Conservation (phyloP, 345 rosid genomes). For the Brassica nigra region DNA sequence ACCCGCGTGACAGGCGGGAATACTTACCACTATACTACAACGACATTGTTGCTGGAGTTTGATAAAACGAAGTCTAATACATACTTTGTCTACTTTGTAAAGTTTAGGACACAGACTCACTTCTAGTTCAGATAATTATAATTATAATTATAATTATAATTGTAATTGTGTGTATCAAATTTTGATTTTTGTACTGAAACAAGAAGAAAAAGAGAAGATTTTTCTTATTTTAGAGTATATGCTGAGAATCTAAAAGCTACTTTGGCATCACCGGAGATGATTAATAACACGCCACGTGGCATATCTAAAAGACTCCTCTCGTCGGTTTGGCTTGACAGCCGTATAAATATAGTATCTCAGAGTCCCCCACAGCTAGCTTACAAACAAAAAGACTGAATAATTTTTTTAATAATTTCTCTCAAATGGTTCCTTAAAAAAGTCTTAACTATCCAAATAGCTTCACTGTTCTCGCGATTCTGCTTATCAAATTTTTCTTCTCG, state of each 20-base stretch:
- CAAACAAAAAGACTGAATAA: not conserved
- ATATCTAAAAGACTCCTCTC: not conserved
- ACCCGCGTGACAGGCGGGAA: too few species aligned
- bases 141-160: too few species aligned
- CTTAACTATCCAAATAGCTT: not conserved
- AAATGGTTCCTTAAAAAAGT: conserved; percentile 6
- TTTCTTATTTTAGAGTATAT: not conserved
- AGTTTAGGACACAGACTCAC: not conserved
- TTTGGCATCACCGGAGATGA: not conserved
- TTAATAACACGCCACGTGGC: not conserved
- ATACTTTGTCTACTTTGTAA: not conserved
- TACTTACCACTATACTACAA: too few species aligned
- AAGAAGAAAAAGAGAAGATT: not conserved
- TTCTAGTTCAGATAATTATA: too few species aligned
- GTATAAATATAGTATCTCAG: conserved; percentile 9
- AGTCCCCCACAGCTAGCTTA: not conserved
- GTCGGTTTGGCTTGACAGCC: conserved; percentile 4
- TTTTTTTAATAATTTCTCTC: not conserved
- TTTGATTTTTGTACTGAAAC: not conserved
- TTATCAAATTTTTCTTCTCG: not conserved
- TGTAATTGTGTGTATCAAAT: not conserved
- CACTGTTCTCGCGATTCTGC: not conserved
- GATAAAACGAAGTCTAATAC: too few species aligned
- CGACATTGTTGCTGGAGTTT: too few species aligned
- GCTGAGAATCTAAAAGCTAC: not conserved